These are phyloP conservation scores for Gnomoniopsis sp. DNA, from an alignment of 2,329 filamentous ascomycete genomes.

Conservation along the genomic window DNA sequence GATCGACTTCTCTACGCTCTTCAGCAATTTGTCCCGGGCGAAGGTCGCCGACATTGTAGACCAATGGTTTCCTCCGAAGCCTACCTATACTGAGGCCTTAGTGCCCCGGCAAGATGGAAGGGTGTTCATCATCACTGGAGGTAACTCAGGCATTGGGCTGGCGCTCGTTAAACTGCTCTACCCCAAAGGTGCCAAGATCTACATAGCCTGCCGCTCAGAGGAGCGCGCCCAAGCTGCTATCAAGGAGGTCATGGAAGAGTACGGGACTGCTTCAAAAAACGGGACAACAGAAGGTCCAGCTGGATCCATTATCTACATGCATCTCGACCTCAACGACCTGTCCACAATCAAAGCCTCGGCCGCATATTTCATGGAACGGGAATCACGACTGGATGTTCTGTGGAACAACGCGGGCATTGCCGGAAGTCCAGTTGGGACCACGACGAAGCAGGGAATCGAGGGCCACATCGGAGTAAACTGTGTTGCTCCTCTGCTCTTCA, in stretches of 20 bases:
- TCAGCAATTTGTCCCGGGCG: slow-evolving; percentile 6
- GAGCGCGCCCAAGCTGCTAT: slow-evolving; percentile 31
- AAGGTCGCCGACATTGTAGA: slow-evolving; percentile 12
- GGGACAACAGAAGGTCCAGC: slow-evolving; percentile 8
- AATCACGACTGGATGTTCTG: slow-evolving; percentile 39
- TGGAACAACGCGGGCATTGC: slow-evolving; percentile 37
- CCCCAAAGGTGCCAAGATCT: slow-evolving; percentile 33
- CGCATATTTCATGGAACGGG: slow-evolving; percentile 31
- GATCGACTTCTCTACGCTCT: slow-evolving; percentile 12
- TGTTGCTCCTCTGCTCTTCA: slow-evolving; percentile 31
- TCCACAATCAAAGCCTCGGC: slow-evolving; percentile 35
- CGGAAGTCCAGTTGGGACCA: slow-evolving; percentile 17
- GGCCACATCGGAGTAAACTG: slow-evolving; percentile 32
- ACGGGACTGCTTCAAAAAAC: not conserved
- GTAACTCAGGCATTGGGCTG: slow-evolving; percentile 39
- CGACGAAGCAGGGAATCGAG: slow-evolving; percentile 31
- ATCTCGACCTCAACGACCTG: slow-evolving; percentile 40
- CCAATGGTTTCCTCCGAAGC: slow-evolving; percentile 23
- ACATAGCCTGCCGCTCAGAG: slow-evolving; percentile 26
- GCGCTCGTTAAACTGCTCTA: slow-evolving; percentile 53
- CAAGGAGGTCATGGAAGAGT: slow-evolving; percentile 23
- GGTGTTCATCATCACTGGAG: slow-evolving; percentile 46
- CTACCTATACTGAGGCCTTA: slow-evolving; percentile 25
- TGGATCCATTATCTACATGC: slow-evolving; percentile 30
- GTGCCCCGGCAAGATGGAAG: slow-evolving; percentile 25